Conservation (phyloP, 1,139 yeast species). For the Suhomyces taliae region DNA sequence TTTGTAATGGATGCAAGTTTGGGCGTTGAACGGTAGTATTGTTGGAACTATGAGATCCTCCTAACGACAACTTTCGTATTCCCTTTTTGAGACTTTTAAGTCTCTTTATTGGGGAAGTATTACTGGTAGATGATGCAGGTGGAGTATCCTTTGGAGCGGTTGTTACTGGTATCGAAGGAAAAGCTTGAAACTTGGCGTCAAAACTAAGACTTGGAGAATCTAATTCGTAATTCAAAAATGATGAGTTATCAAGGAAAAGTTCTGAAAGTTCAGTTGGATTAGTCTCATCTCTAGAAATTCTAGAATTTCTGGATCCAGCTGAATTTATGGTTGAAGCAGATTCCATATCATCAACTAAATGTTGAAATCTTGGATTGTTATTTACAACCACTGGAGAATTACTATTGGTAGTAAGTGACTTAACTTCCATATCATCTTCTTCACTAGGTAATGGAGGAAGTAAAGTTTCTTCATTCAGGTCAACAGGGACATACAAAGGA, state of each 20-base stretch:
- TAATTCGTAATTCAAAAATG: slow-evolving; percentile 17
- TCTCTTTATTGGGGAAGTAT: slow-evolving; percentile 32
- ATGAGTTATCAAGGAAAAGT: slow-evolving; percentile 13
- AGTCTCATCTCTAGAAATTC: slow-evolving; percentile 7
- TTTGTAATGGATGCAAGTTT: slow-evolving; percentile 22
- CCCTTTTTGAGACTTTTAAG: slow-evolving; percentile 42
- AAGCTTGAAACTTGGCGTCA: slow-evolving; percentile 15
- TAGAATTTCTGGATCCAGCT: slow-evolving; percentile 3
- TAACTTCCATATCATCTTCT: slow-evolving; percentile 11
- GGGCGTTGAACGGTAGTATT: slow-evolving; percentile 17
- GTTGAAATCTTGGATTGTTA: slow-evolving; percentile 18
- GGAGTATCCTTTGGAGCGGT: background rate
- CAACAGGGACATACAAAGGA: background rate
- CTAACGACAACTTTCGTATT: slow-evolving; percentile 32
- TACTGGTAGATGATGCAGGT: slow-evolving; percentile 3
- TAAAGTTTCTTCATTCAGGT: slow-evolving; percentile 11
- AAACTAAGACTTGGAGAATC: slow-evolving; percentile 20
- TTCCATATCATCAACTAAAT: slow-evolving; percentile 8
- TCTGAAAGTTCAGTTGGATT: slow-evolving; percentile 13
- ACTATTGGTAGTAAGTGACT: slow-evolving; percentile 4
- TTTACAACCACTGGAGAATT: slow-evolving; percentile 24
- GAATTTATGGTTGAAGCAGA: slow-evolving; percentile 8
- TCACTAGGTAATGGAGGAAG: slow-evolving; percentile 43
- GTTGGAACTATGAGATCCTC: slow-evolving; percentile 9
- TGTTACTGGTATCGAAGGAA: slow-evolving; percentile 10